Evolutionary conservation across 2,329 filamentous ascomycete genomes (phyloP).

Genomic region (Penicillium corylophilum): DNA sequence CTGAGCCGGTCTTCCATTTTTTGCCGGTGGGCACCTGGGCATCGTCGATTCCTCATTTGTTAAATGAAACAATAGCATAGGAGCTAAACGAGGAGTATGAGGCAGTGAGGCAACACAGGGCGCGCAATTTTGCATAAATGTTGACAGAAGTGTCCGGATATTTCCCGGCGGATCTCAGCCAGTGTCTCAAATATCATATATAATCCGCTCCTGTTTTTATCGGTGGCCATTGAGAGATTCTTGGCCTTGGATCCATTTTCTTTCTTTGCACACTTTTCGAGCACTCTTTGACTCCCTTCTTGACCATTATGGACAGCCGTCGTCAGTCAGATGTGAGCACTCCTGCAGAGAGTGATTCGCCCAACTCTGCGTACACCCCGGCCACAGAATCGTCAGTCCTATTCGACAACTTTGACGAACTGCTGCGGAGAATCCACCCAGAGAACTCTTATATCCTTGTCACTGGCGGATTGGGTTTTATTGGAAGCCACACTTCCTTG

Average conservation of each 20-base stretch:
- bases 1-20: constrained; percentile 16
- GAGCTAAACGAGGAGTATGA: constrained; percentile 12
- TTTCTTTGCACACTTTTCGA: constrained; percentile 6
- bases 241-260: not conserved
- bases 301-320: constrained; percentile 29
- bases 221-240: not conserved
- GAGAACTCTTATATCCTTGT: constrained; percentile 45
- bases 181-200: constrained; percentile 14
- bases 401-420: constrained; percentile 46
- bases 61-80: constrained; percentile 11
- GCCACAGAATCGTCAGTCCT: constrained; percentile 46
- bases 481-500: constrained; percentile 45
- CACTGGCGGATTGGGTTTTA: constrained; percentile 44
- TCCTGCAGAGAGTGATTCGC: constrained; percentile 31
- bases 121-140: constrained; percentile 18
- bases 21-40: constrained; percentile 11
- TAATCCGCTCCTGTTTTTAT: constrained; percentile 12
- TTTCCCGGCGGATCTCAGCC: constrained; percentile 7
- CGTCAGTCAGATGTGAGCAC: constrained; percentile 32
- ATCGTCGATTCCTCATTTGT: constrained; percentile 13
- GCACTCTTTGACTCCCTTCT: constrained; percentile 4
- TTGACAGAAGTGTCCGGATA: constrained; percentile 4
- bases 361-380: constrained; percentile 40
- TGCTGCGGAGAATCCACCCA: constrained; percentile 40
- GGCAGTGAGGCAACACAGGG: constrained; percentile 13